Conservation (phyloP, 108 stramenopile genomes). For the Nannochloropsis gaditana region DNA sequence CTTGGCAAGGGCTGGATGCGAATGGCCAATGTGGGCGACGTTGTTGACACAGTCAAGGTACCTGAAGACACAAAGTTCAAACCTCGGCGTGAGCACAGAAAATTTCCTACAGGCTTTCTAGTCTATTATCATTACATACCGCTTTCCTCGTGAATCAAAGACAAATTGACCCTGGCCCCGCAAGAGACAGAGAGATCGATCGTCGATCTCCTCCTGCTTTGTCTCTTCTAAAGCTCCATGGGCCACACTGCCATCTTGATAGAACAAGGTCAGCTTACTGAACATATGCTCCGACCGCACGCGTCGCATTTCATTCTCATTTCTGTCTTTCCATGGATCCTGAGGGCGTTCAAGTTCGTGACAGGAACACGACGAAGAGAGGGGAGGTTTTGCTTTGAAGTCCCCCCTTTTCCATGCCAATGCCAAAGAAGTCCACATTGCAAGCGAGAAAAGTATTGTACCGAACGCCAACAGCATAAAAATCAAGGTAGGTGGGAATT, state of each 20-base stretch:
- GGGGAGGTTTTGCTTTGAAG: neutral
- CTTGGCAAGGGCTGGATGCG: conserved; percentile 53
- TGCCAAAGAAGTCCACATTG: neutral
- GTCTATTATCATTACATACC: neutral
- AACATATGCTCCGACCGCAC: neutral
- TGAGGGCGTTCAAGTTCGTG: neutral
- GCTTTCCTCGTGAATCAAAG: neutral
- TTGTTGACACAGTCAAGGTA: conserved; percentile 88
- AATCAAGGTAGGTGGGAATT: too few relatives aligned
- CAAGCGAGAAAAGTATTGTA: too few relatives aligned
- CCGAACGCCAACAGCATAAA: too few relatives aligned
- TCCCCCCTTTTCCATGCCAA: neutral
- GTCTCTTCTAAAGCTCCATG: neutral
- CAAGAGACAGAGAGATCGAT: neutral
- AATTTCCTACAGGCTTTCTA: neutral
- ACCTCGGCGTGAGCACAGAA: too few relatives aligned
- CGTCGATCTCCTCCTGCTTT: neutral
- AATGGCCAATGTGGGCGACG: conserved; percentile 78
- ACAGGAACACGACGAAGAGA: neutral
- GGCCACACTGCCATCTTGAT: neutral
- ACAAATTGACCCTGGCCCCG: neutral
- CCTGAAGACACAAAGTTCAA: neutral
- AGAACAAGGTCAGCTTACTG: neutral
- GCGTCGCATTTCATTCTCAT: conserved; percentile 3
- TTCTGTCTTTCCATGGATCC: neutral